These are phyloP conservation scores for Yarrowia osloensis DNA, from an alignment of 805 yeast genomes.

Conservation along the genomic window DNA sequence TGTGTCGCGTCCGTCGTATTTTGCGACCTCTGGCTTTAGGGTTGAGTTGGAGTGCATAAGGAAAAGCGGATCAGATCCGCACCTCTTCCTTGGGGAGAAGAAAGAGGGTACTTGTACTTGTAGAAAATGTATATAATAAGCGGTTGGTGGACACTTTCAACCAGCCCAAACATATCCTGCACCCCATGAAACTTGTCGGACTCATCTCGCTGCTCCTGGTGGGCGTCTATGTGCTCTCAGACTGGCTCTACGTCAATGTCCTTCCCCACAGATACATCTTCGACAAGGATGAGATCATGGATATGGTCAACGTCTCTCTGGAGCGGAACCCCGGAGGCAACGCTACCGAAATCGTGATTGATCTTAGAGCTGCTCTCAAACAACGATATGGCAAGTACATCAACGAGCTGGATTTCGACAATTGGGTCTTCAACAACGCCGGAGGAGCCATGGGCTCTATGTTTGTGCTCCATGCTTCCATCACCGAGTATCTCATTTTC, in stretches of 20 bases:
- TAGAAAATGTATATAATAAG: too few relatives aligned
- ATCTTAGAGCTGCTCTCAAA: slow-evolving; percentile 59
- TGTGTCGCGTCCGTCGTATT: slow-evolving; percentile 7
- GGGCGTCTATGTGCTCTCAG: slow-evolving; percentile 35
- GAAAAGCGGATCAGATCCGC: slow-evolving; percentile 7
- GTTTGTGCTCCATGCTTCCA: slow-evolving; percentile 92
- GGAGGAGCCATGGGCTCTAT: slow-evolving; percentile 97
- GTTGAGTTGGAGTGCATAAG: neutral
- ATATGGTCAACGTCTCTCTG: slow-evolving; percentile 57
- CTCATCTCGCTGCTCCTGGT: slow-evolving; percentile 32
- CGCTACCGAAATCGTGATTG: slow-evolving; percentile 61
- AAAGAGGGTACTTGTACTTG: too few relatives aligned
- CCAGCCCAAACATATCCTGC: too few relatives aligned
- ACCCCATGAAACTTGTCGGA: slow-evolving; percentile 34
- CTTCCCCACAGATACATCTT: slow-evolving; percentile 71
- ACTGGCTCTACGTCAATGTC: slow-evolving; percentile 40
- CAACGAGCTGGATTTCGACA: slow-evolving; percentile 69
- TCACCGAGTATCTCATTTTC: slow-evolving; percentile 87
- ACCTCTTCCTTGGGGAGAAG: too few relatives aligned
- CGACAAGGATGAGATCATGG: slow-evolving; percentile 62
- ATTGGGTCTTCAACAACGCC: slow-evolving; percentile 96
- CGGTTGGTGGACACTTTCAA: too few relatives aligned
- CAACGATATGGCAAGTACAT: slow-evolving; percentile 70
- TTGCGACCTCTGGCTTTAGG: neutral
- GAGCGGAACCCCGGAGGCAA: slow-evolving; percentile 43